Percentiles rank a stretch among this genome's conserved stretches.
These are phyloP conservation scores for Mortierella antarctica DNA, from an alignment of 192 early-diverging fungal species.

Conservation along the genomic window DNA sequence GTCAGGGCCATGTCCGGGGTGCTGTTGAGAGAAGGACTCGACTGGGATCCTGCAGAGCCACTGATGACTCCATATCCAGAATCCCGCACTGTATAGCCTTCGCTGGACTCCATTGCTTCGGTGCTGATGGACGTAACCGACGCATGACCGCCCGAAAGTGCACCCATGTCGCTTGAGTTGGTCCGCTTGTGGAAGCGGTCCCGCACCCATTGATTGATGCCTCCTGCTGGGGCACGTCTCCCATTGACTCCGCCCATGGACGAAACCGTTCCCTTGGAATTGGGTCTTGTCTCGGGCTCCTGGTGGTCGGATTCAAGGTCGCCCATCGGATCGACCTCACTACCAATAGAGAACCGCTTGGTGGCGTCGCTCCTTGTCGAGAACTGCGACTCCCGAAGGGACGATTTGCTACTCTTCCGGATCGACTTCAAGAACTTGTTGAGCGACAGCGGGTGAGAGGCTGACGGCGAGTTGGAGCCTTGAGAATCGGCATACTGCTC, in stretches of 20 bases:
- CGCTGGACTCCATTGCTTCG: neutral
- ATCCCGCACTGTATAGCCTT: conserved; percentile 16
- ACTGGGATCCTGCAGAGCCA: neutral
- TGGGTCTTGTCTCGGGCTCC: conserved; percentile 8
- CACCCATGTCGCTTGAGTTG: conserved; percentile 33
- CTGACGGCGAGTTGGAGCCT: neutral
- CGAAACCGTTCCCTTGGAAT: conserved; percentile 12
- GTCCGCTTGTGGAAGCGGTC: conserved; percentile 47
- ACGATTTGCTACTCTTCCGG: conserved; percentile 34
- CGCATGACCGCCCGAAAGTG: conserved; percentile 3
- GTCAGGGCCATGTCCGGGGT: conserved; percentile 13
- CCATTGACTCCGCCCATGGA: neutral
- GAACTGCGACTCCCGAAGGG: conserved; percentile 1
- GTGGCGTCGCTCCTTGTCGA: neutral
- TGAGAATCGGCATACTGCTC: neutral
- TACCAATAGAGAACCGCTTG: conserved; percentile 28
- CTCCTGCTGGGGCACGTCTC: conserved; percentile 9
- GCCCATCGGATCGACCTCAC: conserved; percentile 17
- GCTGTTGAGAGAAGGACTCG: neutral
- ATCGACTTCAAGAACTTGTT: conserved; percentile 47
- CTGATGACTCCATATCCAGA: conserved; percentile 36
- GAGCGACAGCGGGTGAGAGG: conserved; percentile 27
- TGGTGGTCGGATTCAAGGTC: conserved; percentile 10
- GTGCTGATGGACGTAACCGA: conserved; percentile 15
- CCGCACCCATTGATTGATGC: conserved; percentile 40